Conservation (phyloP, 1,284 basidiomycete species). For the Pseudozyma flocculosa region DNA sequence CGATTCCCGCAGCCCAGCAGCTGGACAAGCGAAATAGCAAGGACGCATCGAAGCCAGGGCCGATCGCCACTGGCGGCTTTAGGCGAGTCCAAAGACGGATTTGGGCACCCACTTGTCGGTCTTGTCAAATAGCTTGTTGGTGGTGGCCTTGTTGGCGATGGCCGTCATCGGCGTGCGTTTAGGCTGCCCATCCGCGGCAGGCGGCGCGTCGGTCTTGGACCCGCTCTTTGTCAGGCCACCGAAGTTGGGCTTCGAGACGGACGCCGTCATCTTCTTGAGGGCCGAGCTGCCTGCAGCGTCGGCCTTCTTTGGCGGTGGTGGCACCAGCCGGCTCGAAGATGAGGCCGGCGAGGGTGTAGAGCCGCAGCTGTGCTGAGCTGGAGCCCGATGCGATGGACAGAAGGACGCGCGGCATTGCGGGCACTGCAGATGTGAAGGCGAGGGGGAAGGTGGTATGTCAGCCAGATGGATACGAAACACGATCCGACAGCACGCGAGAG, state of each 20-base stretch:
- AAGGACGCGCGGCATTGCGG: conserved; percentile 33
- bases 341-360: conserved; percentile 12
- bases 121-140: conserved; percentile 34
- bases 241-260: neutral
- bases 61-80: too few relatives aligned
- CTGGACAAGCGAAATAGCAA: too few relatives aligned
- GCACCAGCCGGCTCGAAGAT: conserved; percentile 4
- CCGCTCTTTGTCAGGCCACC: too few relatives aligned
- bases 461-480: neutral
- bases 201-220: too few relatives aligned
- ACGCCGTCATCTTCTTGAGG: neutral
- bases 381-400: conserved; percentile 48
- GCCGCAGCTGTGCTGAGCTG: conserved; percentile 38
- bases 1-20: too few relatives aligned
- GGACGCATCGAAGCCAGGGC: too few relatives aligned
- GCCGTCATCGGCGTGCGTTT: too few relatives aligned
- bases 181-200: too few relatives aligned
- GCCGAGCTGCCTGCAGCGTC: too few relatives aligned
- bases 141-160: too few relatives aligned
- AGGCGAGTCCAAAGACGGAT: conserved; percentile 44
- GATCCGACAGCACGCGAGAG: neutral
- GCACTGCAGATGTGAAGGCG: conserved; percentile 8
- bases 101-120: conserved; percentile 49
- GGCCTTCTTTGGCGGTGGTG: too few relatives aligned
- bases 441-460: neutral